Evolutionary conservation across 2,329 filamentous ascomycete genomes (phyloP), one percentile per base, ranked within the genome.

Genomic region (Clonostachys byssicola): DNA sequence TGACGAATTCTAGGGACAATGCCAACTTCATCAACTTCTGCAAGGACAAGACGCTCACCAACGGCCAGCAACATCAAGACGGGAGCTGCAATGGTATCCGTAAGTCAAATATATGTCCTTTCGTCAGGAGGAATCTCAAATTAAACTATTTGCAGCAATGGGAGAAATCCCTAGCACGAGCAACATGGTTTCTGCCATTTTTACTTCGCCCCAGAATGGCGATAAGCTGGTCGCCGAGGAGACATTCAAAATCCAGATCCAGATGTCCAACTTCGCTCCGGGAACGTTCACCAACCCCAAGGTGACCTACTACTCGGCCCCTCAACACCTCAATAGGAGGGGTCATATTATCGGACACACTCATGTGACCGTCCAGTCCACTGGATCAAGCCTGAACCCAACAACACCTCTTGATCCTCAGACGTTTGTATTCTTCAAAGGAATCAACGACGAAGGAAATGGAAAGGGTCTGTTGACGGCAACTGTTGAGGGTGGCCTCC

Each of bases 1-100:
- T 30, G 9, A 30, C 10, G 8, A 30, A 10, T 10, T 30, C 23
- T 30, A 83, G 79, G 52, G 78, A 83, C 54, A 51, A 66, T 16
- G 67, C 70, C 67, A 84, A 84, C 67, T 83, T 83, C 60, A 81
- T 83, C 73, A 83, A 83, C 71, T 81, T 82, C 61, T 83, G 80
- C 58, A 50, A 62, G 5, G 77, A 75, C 42, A 55, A 74, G 59
- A 75, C 68, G 0, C 60, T 82, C 43, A 85, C 82, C 52, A 81
- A 86, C 56, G 83, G 82, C 56, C 63, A 75, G 30, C 82, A 86
- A 60, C 68, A 75, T 45, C 69, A 68, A 49, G 62, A 54, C 5
- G 83, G 83, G 17, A 86, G 82, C 35, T 86, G 83, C 67, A 86
- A 86, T 60, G 78, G 78, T 59, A 74, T 83, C 54, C 66, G 77